Conservation (phyloP, 179 eudicot species). For the Actinidia polygama region DNA sequence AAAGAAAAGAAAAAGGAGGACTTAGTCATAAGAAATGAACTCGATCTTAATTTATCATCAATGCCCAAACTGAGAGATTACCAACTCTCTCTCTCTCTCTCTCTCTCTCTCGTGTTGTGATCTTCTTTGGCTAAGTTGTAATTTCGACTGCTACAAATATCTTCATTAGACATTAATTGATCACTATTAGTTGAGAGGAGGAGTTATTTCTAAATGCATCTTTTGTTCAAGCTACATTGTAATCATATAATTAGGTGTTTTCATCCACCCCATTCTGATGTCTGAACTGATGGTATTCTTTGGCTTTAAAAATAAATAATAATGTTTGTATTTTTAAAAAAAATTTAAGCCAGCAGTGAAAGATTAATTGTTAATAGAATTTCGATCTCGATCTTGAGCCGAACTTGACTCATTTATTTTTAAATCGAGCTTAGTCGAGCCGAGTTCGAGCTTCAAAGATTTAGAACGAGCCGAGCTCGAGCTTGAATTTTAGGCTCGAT, state of each 20-base stretch:
- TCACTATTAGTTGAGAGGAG: not conserved
- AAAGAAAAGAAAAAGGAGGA: constrained; percentile 1
- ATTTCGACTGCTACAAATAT: not conserved
- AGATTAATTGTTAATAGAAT: too few relatives aligned
- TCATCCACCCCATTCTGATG: not conserved
- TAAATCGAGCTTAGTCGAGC: too few relatives aligned
- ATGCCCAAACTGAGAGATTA: not conserved
- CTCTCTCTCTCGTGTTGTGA: not conserved
- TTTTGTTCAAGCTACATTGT: not conserved
- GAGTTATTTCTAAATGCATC: not conserved
- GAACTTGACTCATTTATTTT: too few relatives aligned
- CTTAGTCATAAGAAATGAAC: not conserved
- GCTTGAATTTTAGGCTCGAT: too few relatives aligned
- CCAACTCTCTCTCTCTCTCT: not conserved
- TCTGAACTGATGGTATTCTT: not conserved
- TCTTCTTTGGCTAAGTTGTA: not conserved
- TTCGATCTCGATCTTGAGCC: too few relatives aligned
- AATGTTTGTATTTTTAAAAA: too few relatives aligned
- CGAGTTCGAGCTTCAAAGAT: too few relatives aligned
- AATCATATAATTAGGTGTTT: not conserved
- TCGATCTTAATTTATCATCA: not conserved
- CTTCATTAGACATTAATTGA: not conserved
- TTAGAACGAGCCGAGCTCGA: too few relatives aligned
- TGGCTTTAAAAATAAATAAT: too few relatives aligned
- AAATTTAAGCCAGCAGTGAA: too few relatives aligned